Evolutionary conservation across 768 basidiomycete species (phyloP), one percentile per base, ranked within the genome.

Genomic region (Lentinus tigrinus): DNA sequence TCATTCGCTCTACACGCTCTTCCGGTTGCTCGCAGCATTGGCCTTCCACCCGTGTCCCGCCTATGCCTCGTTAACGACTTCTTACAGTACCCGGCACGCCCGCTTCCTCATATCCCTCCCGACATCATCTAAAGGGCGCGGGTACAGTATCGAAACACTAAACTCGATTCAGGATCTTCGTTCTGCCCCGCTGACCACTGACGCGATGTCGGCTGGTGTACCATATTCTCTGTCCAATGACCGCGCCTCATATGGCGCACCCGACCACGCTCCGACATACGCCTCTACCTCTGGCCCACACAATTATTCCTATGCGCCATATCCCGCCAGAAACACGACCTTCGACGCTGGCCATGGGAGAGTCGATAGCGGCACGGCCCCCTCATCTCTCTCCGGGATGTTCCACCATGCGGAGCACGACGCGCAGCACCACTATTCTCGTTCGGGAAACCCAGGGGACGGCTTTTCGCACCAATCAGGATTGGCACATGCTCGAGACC

Each of bases 401-500:
- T 61, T 61, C 54, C 60, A 61, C 52, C 60, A 61, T 39, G 51
- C 52, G 7, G 51, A 61, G 47, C 55, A 61, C 47, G 56, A 53
- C 44, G 51, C 50, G 55, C 55, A 52, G 39, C 55, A 61, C 38
- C 60, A 56, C 11, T 57, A 61, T 31, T 21, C 54, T 40, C 59
- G 59, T 21, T 28, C 49, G 10, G 28, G 37, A 23, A 39, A 49
- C 47, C 24, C 55, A 17, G 39, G 21, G 26, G 52, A 57, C 51
- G 52, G 51, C 26, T 56, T 48, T 48, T 14, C 55, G 27, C 60
- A 56, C 13, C 55, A 44, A 11, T 51, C 47, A n/a, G 19, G n/a
- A 7, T 51, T 36, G n/a, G 11, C 11, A 21, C 51, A 56, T 2
- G 14, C 51, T 16, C 38, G 55, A 23, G 55, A 57, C 19, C 51